These are phyloP conservation scores for Candida andamanensis DNA, from an alignment of 805 yeast species.

Conservation along the genomic window DNA sequence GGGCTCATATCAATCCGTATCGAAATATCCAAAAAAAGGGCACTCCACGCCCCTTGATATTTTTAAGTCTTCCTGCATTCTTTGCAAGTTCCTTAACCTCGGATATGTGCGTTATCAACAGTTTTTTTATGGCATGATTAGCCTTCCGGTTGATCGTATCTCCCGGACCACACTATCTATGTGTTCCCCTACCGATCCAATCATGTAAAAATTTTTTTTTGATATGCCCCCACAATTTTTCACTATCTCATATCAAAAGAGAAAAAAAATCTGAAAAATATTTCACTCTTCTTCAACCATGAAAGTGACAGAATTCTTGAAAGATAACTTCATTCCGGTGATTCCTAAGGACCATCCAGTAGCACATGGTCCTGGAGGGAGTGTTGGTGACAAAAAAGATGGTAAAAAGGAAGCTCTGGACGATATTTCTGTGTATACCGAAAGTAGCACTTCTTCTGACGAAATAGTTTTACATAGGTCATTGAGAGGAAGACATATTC, in stretches of 20 bases:
- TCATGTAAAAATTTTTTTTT: too few relatives aligned
- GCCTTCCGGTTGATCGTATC: too few relatives aligned
- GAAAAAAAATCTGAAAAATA: slow-evolving; percentile 1
- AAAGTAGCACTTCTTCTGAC: slow-evolving; percentile 11
- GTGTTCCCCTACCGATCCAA: too few relatives aligned
- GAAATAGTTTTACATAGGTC: slow-evolving; percentile 32
- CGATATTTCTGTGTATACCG: slow-evolving; percentile 11
- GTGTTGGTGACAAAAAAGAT: not conserved
- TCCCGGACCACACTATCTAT: too few relatives aligned
- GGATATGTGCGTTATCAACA: too few relatives aligned
- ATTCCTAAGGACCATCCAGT: slow-evolving; percentile 8
- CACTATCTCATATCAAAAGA: not conserved
- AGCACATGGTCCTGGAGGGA: not conserved
- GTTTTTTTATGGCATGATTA: too few relatives aligned
- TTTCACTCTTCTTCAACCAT: slow-evolving; percentile 1
- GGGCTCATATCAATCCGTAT: too few relatives aligned
- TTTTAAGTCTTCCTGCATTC: too few relatives aligned
- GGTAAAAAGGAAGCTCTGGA: slow-evolving; percentile 6
- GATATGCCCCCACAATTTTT: not conserved
- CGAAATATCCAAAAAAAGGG: too few relatives aligned
- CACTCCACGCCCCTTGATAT: too few relatives aligned
- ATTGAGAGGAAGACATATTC: slow-evolving; percentile 66
- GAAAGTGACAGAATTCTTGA: slow-evolving; percentile 8
- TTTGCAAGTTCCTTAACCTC: too few relatives aligned
- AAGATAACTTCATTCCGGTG: slow-evolving; percentile 13